Conservation (phyloP, 768 basidiomycete species). For the Naganishia kalamii region DNA sequence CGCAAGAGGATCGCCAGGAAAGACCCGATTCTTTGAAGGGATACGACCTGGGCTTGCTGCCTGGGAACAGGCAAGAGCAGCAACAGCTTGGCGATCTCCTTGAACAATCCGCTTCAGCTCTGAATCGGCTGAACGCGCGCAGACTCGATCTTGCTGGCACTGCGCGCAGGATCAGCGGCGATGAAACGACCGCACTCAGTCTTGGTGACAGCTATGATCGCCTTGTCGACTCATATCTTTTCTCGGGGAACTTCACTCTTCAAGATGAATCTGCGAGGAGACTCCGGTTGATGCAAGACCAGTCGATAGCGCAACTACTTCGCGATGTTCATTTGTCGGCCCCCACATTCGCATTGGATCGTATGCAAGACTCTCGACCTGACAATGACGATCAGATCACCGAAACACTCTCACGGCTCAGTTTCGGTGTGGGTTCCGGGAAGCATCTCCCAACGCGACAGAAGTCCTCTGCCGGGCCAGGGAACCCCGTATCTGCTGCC, state of each 20-base stretch:
- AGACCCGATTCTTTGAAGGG: neutral
- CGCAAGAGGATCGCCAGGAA: neutral
- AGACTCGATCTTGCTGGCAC: neutral
- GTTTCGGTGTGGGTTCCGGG: neutral
- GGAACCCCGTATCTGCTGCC: no score
- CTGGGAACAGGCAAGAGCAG: neutral
- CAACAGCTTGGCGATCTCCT: neutral
- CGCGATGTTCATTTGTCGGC: slow-evolving; percentile 3
- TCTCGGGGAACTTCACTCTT: neutral
- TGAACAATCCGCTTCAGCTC: neutral
- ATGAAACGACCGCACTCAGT: neutral
- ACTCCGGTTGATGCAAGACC: neutral
- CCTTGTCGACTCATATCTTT: neutral
- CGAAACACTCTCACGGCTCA: slow-evolving; percentile 8
- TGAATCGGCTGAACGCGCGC: neutral
- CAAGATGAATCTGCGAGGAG: neutral
- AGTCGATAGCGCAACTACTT: neutral
- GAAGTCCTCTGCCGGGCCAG: no score
- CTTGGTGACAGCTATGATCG: neutral
- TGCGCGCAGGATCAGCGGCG: neutral
- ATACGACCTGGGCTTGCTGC: neutral
- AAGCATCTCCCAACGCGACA: neutral
- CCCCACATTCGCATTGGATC: neutral
- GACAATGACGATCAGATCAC: neutral
- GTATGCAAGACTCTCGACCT: neutral